Percentiles rank a stretch among this genome's conserved stretches.
Evolutionary conservation across 257 asterid species (phyloP).

Genomic region (Buddleja alternifolia): DNA sequence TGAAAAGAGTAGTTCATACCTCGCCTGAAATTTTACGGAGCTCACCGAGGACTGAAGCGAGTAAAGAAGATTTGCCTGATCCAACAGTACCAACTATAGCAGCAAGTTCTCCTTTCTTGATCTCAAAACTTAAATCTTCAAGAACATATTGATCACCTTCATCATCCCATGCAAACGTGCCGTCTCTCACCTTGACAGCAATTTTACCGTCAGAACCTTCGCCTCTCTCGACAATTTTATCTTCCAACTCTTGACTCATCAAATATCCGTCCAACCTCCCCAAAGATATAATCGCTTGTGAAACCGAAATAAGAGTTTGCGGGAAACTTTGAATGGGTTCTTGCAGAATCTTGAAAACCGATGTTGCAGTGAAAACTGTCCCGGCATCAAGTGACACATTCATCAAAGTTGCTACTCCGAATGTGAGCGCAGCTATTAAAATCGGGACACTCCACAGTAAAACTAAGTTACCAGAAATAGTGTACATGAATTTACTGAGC

Average conservation of each 20-base stretch:
- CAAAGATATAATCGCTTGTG: slow-evolving; percentile 64
- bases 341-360: slow-evolving; percentile 63
- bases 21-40: slow-evolving; percentile 63
- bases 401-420: slow-evolving; percentile 44
- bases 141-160: slow-evolving; percentile 42
- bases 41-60: slow-evolving; percentile 78
- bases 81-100: slow-evolving; percentile 88
- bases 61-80: slow-evolving; percentile 75
- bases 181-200: slow-evolving; percentile 56
- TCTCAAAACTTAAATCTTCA: slow-evolving; percentile 45
- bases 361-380: slow-evolving; percentile 63
- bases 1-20: slow-evolving; percentile 38
- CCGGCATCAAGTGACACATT: slow-evolving; percentile 47
- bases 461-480: slow-evolving; percentile 37
- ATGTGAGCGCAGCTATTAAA: slow-evolving; percentile 49
- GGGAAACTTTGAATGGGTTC: slow-evolving; percentile 72
- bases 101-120: slow-evolving; percentile 73
- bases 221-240: slow-evolving; percentile 45
- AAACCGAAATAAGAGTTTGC: slow-evolving; percentile 52
- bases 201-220: slow-evolving; percentile 41
- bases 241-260: slow-evolving; percentile 53
- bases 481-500: slow-evolving; percentile 58
- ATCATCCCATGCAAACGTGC: slow-evolving; percentile 71
- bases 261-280: slow-evolving; percentile 63
- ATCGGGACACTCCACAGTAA: slow-evolving; percentile 57